Evolutionary conservation across 2,329 filamentous ascomycete genomes (phyloP).

Genomic region (Arthrinium phaeospermum): DNA sequence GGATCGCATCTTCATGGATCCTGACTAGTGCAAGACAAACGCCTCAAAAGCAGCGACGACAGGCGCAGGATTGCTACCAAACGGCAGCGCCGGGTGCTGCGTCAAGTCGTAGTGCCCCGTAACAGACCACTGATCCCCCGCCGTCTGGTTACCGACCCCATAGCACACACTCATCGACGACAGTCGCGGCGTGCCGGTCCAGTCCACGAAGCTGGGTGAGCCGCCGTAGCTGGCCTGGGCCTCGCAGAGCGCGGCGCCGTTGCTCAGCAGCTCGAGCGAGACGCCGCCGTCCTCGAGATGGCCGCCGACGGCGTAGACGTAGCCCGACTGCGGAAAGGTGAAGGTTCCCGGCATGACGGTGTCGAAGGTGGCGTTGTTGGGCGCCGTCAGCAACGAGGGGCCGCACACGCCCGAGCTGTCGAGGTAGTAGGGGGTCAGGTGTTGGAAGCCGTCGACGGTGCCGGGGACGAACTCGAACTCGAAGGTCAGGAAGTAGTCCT

Average conservation of each 20-base stretch:
- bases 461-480: neutral
- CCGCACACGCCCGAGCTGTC: conserved; percentile 1
- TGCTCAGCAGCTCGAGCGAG: neutral
- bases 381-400: neutral
- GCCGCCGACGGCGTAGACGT: neutral
- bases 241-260: neutral
- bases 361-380: neutral
- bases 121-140: conserved; percentile 7
- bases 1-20: neutral
- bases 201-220: neutral
- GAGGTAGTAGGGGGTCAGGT: conserved; percentile 2
- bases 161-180: neutral
- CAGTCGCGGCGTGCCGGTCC: neutral
- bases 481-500: neutral
- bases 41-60: neutral
- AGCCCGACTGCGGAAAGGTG: neutral
- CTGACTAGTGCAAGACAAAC: neutral
- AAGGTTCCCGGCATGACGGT: neutral
- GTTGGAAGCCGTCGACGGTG: neutral
- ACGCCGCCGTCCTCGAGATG: conserved; percentile 14
- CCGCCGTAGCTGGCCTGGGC: conserved; percentile 6
- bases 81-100: neutral
- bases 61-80: neutral
- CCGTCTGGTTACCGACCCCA: neutral
- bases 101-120: conserved; percentile 19